phyloP scores from a whole-genome alignment of 2,329 filamentous ascomycete species.

The Trichophyton simii region DNA sequence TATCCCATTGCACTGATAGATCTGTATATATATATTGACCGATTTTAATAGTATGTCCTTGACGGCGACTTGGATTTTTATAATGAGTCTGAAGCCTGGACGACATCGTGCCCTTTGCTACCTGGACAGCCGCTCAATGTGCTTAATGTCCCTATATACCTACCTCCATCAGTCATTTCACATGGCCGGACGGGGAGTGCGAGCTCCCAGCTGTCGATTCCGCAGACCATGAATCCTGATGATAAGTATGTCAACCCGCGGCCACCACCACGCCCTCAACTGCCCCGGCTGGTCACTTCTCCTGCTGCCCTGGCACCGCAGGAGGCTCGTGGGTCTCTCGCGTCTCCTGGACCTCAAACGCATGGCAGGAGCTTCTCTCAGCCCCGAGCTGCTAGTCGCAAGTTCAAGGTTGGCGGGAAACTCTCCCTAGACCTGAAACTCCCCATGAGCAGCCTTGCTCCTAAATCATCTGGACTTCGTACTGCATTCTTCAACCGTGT shows the following conservation, averaged over 20 bases:
- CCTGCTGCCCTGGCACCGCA: slow-evolving; percentile 15
- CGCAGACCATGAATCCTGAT: slow-evolving; percentile 63
- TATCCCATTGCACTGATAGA: slow-evolving; percentile 15
- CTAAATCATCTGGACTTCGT: slow-evolving; percentile 26
- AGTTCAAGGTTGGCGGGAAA: slow-evolving; percentile 17
- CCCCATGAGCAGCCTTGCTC: slow-evolving; percentile 24
- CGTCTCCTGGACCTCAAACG: slow-evolving; percentile 15
- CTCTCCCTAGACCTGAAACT: slow-evolving; percentile 17
- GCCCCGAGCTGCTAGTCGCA: slow-evolving; percentile 20
- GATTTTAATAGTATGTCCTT: slow-evolving; percentile 56
- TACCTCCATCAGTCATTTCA: slow-evolving; percentile 33
- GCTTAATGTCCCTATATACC: slow-evolving; percentile 63
- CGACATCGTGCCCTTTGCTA: slow-evolving; percentile 68
- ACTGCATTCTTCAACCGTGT: slow-evolving; percentile 27
- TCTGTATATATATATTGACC: not conserved
- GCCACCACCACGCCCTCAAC: slow-evolving; percentile 40
- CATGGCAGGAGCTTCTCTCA: slow-evolving; percentile 25
- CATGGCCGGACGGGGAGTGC: slow-evolving; percentile 52
- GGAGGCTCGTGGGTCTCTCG: slow-evolving; percentile 14
- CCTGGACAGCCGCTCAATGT: slow-evolving; percentile 82
- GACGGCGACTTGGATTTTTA: slow-evolving; percentile 66
- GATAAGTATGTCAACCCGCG: slow-evolving; percentile 64
- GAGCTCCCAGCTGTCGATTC: slow-evolving; percentile 43
- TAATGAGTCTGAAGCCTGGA: slow-evolving; percentile 59
- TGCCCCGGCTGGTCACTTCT: slow-evolving; percentile 36